Evolutionary conservation across 2,329 filamentous ascomycete species (phyloP), one percentile per base, ranked within the genome.

Genomic region (Endoconidiophora laricicola): DNA sequence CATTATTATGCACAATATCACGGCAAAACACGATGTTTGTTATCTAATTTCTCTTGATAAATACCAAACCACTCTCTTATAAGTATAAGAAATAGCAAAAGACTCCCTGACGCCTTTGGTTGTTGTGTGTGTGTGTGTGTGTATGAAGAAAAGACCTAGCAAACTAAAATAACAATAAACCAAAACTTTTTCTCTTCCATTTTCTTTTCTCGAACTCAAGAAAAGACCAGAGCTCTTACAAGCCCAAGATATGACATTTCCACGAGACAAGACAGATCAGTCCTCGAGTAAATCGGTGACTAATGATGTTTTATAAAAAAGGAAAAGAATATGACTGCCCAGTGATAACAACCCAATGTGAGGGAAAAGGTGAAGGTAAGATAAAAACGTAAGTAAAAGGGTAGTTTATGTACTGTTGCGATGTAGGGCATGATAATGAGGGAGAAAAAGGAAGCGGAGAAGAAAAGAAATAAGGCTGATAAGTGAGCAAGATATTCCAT

Each of bases 71-170:
- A 50, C 43, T 46, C 26, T 50, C 44, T 38, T 46, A 46, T 43
- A 44, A 52, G 38, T 29, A 52, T 33, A 52, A 48, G 46, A 44
- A 44, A 49, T 40, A 39, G 41, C 44, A 52, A 50, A 45, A 49
- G 50, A 52, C 50, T 52, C 50, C 50, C 49, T 38, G 50, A 52
- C 50, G 50, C 50, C 50, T 45, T 52, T 47, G 49, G 45, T 48
- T 44, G 50, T 49, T 44, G 41, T 43, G 48, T 51, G 44, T 52
- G 44, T 52, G 29, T 50, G 50, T 44, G 41, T 50, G 39, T 50
- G 23, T 26, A 29, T 43, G 22, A 50, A 39, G 20, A 33, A 38
- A 46, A 46, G 44, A 46, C 22, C 44, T 37, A 33, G 29, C 20
- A 38, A 37, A 37, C 2, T 4, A 26, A 43, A 46, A 46, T 33